phyloP scores from a whole-genome alignment of 179 eudicot species.

The Carnegiea gigantea region DNA sequence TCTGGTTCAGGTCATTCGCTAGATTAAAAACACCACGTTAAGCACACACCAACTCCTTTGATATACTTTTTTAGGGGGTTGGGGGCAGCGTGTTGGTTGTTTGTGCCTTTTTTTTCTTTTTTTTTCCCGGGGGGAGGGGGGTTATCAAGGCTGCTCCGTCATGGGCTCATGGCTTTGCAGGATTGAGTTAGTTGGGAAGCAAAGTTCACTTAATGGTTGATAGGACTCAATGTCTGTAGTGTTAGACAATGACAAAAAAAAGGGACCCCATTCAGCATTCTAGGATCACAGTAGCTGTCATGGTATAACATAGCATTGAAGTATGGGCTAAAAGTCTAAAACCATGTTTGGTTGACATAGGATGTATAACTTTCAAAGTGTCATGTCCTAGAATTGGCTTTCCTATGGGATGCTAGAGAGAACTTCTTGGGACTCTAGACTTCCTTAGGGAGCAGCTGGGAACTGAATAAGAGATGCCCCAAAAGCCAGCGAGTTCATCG shows the following conservation, averaged over 20 bases:
- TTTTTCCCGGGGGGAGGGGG: too few species aligned
- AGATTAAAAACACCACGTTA: not conserved
- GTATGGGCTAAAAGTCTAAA: not conserved
- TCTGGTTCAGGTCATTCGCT: not conserved
- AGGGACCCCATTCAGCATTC: too few species aligned
- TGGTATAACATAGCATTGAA: not conserved
- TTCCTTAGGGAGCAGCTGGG: not conserved
- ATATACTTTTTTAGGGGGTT: not conserved
- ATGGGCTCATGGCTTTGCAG: too few species aligned
- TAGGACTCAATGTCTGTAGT: too few species aligned
- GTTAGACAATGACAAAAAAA: too few species aligned
- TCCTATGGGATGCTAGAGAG: not conserved
- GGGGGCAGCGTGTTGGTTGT: too few species aligned
- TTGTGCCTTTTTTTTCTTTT: too few species aligned
- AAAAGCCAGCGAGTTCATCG: not conserved
- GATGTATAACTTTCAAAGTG: not conserved
- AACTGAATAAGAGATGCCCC: not conserved
- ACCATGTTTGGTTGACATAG: not conserved
- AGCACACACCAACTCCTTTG: not conserved
- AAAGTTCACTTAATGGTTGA: too few species aligned
- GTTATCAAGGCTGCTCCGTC: too few species aligned
- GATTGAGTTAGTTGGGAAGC: too few species aligned
- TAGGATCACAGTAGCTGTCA: too few species aligned
- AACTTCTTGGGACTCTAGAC: not conserved
- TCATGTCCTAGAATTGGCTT: not conserved